Conservation (phyloP, 1,284 basidiomycete genomes). For the Sporisorium scitamineum region DNA sequence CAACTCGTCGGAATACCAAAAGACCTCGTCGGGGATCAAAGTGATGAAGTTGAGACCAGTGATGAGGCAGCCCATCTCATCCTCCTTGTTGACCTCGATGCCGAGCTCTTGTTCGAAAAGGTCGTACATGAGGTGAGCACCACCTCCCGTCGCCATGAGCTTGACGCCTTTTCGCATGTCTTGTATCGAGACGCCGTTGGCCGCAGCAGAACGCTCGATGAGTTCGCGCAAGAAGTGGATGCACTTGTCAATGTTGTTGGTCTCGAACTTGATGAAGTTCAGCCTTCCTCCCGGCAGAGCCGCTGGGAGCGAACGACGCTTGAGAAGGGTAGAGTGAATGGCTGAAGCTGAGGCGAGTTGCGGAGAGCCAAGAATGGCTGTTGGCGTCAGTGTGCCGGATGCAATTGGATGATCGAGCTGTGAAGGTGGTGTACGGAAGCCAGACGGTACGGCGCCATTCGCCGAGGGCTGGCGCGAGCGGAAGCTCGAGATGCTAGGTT, state of each 20-base stretch:
- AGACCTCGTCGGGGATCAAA: conserved; percentile 96
- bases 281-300: conserved; percentile 84
- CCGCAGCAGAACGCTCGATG: conserved; percentile 84
- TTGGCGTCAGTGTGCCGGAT: conserved; percentile 59
- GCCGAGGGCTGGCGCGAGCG: conserved; percentile 48
- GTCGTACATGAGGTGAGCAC: conserved; percentile 93
- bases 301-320: conserved; percentile 61
- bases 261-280: conserved; percentile 98
- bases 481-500: conserved; percentile 30
- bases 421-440: conserved; percentile 48
- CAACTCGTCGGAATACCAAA: conserved; percentile 97
- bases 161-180: conserved; percentile 94
- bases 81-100: conserved; percentile 87
- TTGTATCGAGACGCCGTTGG: conserved; percentile 88
- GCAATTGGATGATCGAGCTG: conserved; percentile 47
- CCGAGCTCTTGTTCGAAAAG: conserved; percentile 80
- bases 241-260: conserved; percentile 83
- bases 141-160: conserved; percentile 98
- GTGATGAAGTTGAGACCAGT: conserved; percentile 96
- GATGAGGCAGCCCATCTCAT: conserved; percentile 99
- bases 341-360: conserved; percentile 41
- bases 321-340: conserved; percentile 59
- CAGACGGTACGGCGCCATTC: conserved; percentile 16
- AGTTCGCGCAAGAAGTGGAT: conserved; percentile 88
- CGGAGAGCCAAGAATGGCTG: conserved; percentile 50